Evolutionary conservation across 2,329 filamentous ascomycete species (phyloP), one percentile per base, ranked within the genome.

Genomic region (Alternaria solani): DNA sequence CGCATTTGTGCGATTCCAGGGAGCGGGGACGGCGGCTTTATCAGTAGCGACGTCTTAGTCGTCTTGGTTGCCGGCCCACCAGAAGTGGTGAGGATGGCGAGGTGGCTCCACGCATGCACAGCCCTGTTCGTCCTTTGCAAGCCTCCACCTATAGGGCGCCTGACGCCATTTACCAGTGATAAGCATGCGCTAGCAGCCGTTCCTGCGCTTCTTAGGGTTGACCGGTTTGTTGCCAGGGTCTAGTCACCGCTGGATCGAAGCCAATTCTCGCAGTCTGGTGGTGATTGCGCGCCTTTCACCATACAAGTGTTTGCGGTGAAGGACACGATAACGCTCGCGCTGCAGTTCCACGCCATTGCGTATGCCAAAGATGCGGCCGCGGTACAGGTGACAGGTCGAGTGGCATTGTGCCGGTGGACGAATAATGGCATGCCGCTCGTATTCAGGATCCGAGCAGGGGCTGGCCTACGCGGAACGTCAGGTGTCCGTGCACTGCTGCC

Each of bases 191-290:
- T 66, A 66, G 46, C 49, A 60, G 56, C 58, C 64, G 62, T 68
- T 68, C 61, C 62, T 68, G 64, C 52, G 44, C 64, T 68, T 59
- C 46, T 62, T 68, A 47, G 58, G 60, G 62, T 57, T 68, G 62
- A 68, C 66, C 66, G 66, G 66, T 69, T 53, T 47, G 26, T 51
- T 42, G 44, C 53, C 26, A 46, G 47, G 41, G 54, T 57, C 32
- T 48, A 57, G 47, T 55, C 57, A 57, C 47, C 54, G 54, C 42
- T 39, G 47, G 41, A 32, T 9, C 4, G 34, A 51, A 38, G 26
- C 7, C 25, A 28, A 18, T 43, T 23, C 23, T 28, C 42, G 42
- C 56, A 28, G 43, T 38, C 7, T 47, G 12, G n/a, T 38, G 42
- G 36, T 34, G 18, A n/a, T 43, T 16, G 43, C 28, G 47, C 28